These are phyloP conservation scores for Gautieria morchelliformis DNA, from an alignment of 768 basidiomycete species.

Conservation along the genomic window DNA sequence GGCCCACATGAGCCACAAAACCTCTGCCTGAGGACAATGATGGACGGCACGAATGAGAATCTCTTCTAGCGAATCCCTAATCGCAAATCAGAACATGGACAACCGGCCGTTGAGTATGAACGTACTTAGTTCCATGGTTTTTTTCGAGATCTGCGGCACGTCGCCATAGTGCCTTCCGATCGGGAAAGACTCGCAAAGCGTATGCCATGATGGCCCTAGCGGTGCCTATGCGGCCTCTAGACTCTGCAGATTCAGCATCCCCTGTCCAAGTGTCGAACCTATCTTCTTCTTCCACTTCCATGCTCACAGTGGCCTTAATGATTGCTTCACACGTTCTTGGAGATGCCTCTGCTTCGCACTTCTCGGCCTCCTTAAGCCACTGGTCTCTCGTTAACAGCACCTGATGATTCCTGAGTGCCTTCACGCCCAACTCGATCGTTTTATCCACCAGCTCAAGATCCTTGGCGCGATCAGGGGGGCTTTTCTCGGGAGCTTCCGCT, in stretches of 20 bases:
- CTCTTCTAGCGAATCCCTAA: slow-evolving; percentile 69
- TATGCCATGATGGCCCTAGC: slow-evolving; percentile 86
- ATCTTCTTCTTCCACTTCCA: slow-evolving; percentile 96
- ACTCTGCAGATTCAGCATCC: slow-evolving; percentile 79
- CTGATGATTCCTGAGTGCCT: slow-evolving; percentile 69
- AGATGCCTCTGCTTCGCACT: slow-evolving; percentile 78
- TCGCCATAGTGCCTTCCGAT: slow-evolving; percentile 77
- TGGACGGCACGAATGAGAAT: slow-evolving; percentile 77
- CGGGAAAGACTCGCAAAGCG: slow-evolving; percentile 85
- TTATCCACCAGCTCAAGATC: slow-evolving; percentile 73
- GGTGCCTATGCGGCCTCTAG: slow-evolving; percentile 65
- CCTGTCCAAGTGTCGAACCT: slow-evolving; percentile 81
- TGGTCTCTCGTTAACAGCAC: slow-evolving; percentile 85
- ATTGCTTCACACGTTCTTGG: slow-evolving; percentile 88
- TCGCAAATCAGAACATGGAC: background rate
- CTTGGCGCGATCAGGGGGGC: slow-evolving; percentile 43
- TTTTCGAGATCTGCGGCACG: slow-evolving; percentile 92
- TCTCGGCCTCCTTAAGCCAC: slow-evolving; percentile 94
- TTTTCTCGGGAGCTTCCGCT: slow-evolving; percentile 37
- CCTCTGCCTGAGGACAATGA: slow-evolving; percentile 91
- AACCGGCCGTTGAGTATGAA: background rate
- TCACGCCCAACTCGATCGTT: slow-evolving; percentile 80
- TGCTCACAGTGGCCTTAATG: slow-evolving; percentile 84
- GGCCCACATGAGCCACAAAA: slow-evolving; percentile 95
- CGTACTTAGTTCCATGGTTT: slow-evolving; percentile 71